Evolutionary conservation across 129 eudicot genomes (phyloP), one percentile per base, ranked within the genome.

Genomic region (Artemisia annua): DNA sequence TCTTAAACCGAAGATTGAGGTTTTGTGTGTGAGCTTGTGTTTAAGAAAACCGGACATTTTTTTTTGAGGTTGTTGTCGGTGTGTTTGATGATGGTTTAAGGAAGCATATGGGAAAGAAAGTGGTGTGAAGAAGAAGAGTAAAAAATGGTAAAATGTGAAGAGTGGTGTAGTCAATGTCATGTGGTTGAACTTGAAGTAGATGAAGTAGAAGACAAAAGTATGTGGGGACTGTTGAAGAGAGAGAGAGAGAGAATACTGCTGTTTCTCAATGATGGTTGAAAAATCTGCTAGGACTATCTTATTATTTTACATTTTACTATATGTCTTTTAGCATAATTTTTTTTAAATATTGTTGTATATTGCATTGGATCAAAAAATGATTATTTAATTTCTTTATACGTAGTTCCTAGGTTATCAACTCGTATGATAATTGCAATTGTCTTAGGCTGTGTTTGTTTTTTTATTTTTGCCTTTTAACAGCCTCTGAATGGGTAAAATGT

Each of bases 1-100:
- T 24, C 75, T 89, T 44, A 92, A 75, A 19, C 96, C 96, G 74
- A 89, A 84, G n/a, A 92, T 82, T 70, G 96, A 87, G 76, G 95
- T 92, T 16, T 67, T 70, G 13, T 70, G 85, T 0, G 95, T 78
- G 62, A 92, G 90, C 62, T 85, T 73, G 54, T 84, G 81, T 75
- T 80, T 80, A 2, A 87, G 71, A 76, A 69, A 84, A 2, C 83
- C 83, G 32, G 80, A 72, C 79, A 76, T 82, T 43, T 65, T 78
- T 66, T 64, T 48, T 44, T 39, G 10, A 28, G n/a, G 54, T 58
- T n/a, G 61, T 28, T 69, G 70, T 77, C 70, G 76, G 73, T 35
- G 44, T 70, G 66, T 11, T 1, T 14, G 39, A 57, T 3, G 49
- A 50, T 48, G 2, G 20, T 44, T 63, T 75, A 28, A 78, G 7